Evolutionary conservation across 805 yeast genomes (phyloP).

Genomic region (Kuraishia hungarica): DNA sequence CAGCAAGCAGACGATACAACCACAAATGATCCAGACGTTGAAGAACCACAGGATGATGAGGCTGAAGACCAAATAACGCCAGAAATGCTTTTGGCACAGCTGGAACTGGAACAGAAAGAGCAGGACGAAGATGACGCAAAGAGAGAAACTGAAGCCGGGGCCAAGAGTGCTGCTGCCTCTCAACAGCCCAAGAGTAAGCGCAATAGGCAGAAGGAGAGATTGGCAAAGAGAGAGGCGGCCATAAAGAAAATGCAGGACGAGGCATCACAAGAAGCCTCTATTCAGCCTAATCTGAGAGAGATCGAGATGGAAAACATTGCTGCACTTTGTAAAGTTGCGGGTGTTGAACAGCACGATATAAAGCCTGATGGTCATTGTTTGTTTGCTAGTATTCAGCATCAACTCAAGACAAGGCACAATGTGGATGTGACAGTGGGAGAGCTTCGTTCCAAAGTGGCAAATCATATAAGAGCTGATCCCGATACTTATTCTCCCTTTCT

Average conservation of each 20-base stretch:
- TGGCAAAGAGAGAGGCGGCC: slow-evolving; percentile 70
- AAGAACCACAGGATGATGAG: not conserved
- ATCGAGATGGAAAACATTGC: slow-evolving; percentile 65
- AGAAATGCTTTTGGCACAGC: slow-evolving; percentile 54
- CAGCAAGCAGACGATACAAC: not conserved
- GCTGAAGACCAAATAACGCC: slow-evolving; percentile 36
- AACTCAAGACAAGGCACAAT: slow-evolving; percentile 46
- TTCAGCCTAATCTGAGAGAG: slow-evolving; percentile 56
- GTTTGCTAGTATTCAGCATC: slow-evolving; percentile 81
- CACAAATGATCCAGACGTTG: no score
- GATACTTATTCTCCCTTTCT: slow-evolving; percentile 76
- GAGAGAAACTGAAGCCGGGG: slow-evolving; percentile 9
- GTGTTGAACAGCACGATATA: slow-evolving; percentile 57
- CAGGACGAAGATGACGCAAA: slow-evolving; percentile 10
- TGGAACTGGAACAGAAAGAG: slow-evolving; percentile 31
- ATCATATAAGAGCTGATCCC: slow-evolving; percentile 52
- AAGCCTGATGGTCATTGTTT: slow-evolving; percentile 93
- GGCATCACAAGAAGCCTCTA: slow-evolving; percentile 63
- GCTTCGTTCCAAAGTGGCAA: slow-evolving; percentile 57
- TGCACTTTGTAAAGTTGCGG: slow-evolving; percentile 37
- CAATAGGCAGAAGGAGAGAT: slow-evolving; percentile 78
- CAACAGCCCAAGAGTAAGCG: slow-evolving; percentile 35
- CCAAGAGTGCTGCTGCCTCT: not conserved
- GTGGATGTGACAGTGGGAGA: slow-evolving; percentile 32
- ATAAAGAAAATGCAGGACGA: slow-evolving; percentile 51